Evolutionary conservation across 2,329 filamentous ascomycete genomes (phyloP).

Genomic region (Allantophomopsis lycopodina): DNA sequence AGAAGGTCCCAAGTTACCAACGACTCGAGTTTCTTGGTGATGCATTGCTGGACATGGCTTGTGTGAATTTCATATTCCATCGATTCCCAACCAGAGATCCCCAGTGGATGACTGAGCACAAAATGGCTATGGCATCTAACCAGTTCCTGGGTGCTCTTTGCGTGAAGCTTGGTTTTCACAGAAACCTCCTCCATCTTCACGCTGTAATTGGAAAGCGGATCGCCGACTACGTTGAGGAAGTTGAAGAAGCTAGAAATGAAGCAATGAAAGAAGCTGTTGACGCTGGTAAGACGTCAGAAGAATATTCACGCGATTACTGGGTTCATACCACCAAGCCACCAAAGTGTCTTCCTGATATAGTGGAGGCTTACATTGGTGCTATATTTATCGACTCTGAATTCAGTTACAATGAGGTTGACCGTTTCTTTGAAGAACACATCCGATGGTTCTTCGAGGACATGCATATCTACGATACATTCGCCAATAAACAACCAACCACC

Average conservation of each 20-base stretch:
- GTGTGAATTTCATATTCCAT: constrained; percentile 71
- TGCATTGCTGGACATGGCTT: constrained; percentile 73
- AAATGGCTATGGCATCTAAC: constrained; percentile 98
- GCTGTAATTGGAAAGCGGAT: constrained; percentile 29
- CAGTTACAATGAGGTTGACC: constrained; percentile 56
- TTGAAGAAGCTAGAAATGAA: constrained; percentile 36
- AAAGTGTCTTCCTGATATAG: constrained; percentile 68
- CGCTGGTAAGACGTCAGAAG: constrained; percentile 19
- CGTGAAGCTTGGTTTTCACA: constrained; percentile 65
- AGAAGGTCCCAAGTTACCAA: constrained; percentile 78
- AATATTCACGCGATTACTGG: constrained; percentile 56
- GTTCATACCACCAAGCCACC: constrained; percentile 46
- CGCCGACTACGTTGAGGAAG: constrained; percentile 39
- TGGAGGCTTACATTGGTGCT: constrained; percentile 82
- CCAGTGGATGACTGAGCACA: constrained; percentile 96
- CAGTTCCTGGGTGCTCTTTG: constrained; percentile 79
- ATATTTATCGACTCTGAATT: constrained; percentile 84
- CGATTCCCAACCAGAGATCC: constrained; percentile 69
- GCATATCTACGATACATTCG: constrained; percentile 74
- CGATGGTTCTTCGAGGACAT: constrained; percentile 75
- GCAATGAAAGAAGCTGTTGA: constrained; percentile 17
- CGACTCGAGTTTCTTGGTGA: constrained; percentile 88
- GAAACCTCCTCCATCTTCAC: constrained; percentile 48
- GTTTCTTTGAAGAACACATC: constrained; percentile 67
- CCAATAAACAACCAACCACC: constrained; percentile 75